Evolutionary conservation across 768 basidiomycete genomes (phyloP).

Genomic region (Phylloporus sp.): DNA sequence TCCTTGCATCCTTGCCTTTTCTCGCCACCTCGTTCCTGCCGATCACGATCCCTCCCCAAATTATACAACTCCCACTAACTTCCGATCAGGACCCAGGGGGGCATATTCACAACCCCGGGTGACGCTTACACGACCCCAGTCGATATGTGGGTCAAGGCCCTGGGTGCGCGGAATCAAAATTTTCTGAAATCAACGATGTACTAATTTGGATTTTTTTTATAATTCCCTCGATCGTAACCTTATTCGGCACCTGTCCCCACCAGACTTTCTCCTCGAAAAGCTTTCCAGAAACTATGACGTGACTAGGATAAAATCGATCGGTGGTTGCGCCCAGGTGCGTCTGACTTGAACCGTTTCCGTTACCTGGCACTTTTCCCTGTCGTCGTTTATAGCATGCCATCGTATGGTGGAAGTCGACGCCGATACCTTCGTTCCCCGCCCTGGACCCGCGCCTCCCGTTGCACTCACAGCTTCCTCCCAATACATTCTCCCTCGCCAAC

Average conservation of each 20-base stretch:
- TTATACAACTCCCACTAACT: constrained; percentile 14
- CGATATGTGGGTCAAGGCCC: constrained; percentile 87
- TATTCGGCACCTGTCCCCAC: constrained; percentile 26
- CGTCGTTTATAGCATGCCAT: constrained; percentile 51
- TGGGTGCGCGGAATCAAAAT: constrained; percentile 75
- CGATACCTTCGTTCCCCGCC: constrained; percentile 66
- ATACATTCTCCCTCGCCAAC: constrained; percentile 67
- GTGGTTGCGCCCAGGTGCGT: constrained; percentile 75
- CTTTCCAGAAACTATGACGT: constrained; percentile 67
- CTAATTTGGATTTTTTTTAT: constrained; percentile 35
- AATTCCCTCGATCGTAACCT: constrained; percentile 31
- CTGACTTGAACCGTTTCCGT: not conserved
- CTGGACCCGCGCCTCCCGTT: constrained; percentile 70
- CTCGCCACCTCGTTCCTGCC: not conserved
- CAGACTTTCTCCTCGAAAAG: constrained; percentile 76
- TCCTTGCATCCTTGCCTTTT: constrained; percentile 1
- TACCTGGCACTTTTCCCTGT: not conserved
- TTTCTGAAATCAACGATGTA: constrained; percentile 38
- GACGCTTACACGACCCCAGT: constrained; percentile 86
- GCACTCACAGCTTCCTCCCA: constrained; percentile 62
- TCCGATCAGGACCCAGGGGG: constrained; percentile 67
- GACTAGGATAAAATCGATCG: constrained; percentile 66
- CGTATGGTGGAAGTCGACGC: constrained; percentile 85
- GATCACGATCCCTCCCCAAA: not conserved
- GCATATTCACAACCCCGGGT: constrained; percentile 81